These are phyloP conservation scores for Boletus subparvulus DNA, from an alignment of 768 basidiomycete species.

Conservation along the genomic window DNA sequence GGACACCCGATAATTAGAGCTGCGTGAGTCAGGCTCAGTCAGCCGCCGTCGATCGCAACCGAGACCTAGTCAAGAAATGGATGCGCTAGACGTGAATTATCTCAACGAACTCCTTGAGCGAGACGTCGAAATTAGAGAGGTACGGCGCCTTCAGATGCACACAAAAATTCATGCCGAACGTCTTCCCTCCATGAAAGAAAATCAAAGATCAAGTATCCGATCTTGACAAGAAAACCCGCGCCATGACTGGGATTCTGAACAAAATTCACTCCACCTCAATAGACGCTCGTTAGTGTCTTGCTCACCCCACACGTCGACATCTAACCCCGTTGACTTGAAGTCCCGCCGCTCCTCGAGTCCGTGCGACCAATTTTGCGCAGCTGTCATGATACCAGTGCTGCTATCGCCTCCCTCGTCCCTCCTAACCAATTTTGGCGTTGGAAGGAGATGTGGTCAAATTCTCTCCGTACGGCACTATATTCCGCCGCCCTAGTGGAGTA, in stretches of 20 bases:
- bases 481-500: constrained; percentile 66
- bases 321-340: constrained; percentile 37
- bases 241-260: constrained; percentile 73
- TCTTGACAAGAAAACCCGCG: constrained; percentile 72
- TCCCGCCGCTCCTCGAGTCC: constrained; percentile 56
- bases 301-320: constrained; percentile 5
- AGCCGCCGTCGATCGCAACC: background rate
- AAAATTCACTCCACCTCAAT: constrained; percentile 75
- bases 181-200: constrained; percentile 48
- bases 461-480: constrained; percentile 66
- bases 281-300: constrained; percentile 48
- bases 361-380: constrained; percentile 55
- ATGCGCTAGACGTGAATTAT: constrained; percentile 50
- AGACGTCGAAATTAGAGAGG: constrained; percentile 67
- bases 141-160: constrained; percentile 27
- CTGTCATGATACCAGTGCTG: constrained; percentile 50
- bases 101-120: constrained; percentile 61
- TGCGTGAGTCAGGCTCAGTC: background rate
- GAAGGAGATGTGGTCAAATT: constrained; percentile 81
- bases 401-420: constrained; percentile 61
- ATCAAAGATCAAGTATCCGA: constrained; percentile 74
- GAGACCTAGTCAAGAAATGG: constrained; percentile 42
- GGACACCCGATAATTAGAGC: constrained; percentile 1
- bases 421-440: constrained; percentile 78
- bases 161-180: background rate